These are phyloP conservation scores for Endothia cerciana DNA, from an alignment of 2,329 filamentous ascomycete species.

Conservation along the genomic window DNA sequence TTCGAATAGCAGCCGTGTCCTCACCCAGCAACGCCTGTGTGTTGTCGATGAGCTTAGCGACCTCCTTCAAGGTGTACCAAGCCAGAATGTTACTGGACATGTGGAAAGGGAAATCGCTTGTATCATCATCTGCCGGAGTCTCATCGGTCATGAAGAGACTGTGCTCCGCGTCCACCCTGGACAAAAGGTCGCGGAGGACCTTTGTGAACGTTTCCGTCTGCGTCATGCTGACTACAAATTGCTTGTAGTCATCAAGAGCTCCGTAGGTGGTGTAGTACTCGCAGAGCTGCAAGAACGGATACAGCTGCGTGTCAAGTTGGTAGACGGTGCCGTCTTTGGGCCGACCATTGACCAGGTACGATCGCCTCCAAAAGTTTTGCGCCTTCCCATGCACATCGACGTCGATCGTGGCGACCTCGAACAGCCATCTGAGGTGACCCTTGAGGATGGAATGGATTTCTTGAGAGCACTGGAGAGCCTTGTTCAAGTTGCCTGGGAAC, in stretches of 20 bases:
- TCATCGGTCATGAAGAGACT: slow-evolving; percentile 31
- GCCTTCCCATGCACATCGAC: not conserved
- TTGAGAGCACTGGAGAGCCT: slow-evolving; percentile 8
- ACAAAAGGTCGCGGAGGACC: slow-evolving; percentile 24
- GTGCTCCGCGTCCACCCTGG: slow-evolving; percentile 12
- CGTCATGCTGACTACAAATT: slow-evolving; percentile 21
- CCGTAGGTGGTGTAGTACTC: slow-evolving; percentile 27
- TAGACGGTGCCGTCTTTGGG: slow-evolving; percentile 32
- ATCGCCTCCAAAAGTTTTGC: slow-evolving; percentile 31
- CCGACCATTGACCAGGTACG: slow-evolving; percentile 31
- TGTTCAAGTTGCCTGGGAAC: not conserved
- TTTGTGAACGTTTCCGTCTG: slow-evolving; percentile 15
- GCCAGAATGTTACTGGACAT: slow-evolving; percentile 32
- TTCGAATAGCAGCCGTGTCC: not conserved
- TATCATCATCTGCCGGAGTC: slow-evolving; percentile 31
- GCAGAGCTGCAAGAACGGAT: slow-evolving; percentile 33
- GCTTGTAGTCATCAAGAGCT: not conserved
- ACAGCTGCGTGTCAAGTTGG: slow-evolving; percentile 33
- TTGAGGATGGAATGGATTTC: slow-evolving; percentile 7
- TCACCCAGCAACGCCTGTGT: not conserved
- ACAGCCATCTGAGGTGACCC: slow-evolving; percentile 31
- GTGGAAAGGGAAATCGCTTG: slow-evolving; percentile 29
- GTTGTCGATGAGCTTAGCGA: slow-evolving; percentile 15
- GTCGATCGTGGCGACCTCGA: slow-evolving; percentile 23
- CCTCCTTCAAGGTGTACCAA: slow-evolving; percentile 29